Evolutionary conservation across 208 protist species (phyloP).

Genomic region (Leishmania guyanensis): DNA sequence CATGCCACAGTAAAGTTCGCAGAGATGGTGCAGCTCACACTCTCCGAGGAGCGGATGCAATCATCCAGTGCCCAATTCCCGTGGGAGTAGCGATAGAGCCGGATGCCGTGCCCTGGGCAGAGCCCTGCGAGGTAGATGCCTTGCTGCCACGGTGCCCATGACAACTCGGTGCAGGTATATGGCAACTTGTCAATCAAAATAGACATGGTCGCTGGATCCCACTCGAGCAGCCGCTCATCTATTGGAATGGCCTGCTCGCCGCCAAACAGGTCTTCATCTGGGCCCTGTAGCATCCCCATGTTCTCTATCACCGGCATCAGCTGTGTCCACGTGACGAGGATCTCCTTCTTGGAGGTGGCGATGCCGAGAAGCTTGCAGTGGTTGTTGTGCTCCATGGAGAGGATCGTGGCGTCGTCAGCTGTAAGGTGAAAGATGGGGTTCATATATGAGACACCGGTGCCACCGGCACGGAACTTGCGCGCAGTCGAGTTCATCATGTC

Average conservation of each 20-base stretch:
- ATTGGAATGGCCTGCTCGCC: slow-evolving; percentile 19
- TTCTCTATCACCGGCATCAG: slow-evolving; percentile 62
- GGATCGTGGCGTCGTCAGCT: slow-evolving; percentile 65
- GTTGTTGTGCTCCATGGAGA: slow-evolving; percentile 90
- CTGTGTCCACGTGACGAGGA: slow-evolving; percentile 73
- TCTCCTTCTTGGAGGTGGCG: slow-evolving; percentile 71
- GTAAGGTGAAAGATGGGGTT: slow-evolving; percentile 81
- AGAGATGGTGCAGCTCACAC: slow-evolving; percentile 64
- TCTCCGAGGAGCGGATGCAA: slow-evolving; percentile 48
- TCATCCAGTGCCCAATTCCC: slow-evolving; percentile 74
- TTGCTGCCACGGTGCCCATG: slow-evolving; percentile 87
- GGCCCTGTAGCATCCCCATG: slow-evolving; percentile 16
- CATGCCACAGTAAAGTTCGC: slow-evolving; percentile 73
- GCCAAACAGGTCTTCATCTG: slow-evolving; percentile 33
- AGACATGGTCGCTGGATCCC: slow-evolving; percentile 55
- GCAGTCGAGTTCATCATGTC: slow-evolving; percentile 28
- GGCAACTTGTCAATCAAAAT: slow-evolving; percentile 62
- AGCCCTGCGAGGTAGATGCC: slow-evolving; percentile 73
- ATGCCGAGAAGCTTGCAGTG: slow-evolving; percentile 80
- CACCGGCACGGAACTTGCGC: slow-evolving; percentile 14
- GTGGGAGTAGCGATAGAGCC: slow-evolving; percentile 83
- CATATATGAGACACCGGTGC: slow-evolving; percentile 53
- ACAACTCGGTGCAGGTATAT: slow-evolving; percentile 62
- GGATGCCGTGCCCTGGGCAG: slow-evolving; percentile 55
- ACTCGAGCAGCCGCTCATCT: slow-evolving; percentile 54